phyloP scores from a whole-genome alignment of 2,329 filamentous ascomycete species.

The Apiospora koreana region DNA sequence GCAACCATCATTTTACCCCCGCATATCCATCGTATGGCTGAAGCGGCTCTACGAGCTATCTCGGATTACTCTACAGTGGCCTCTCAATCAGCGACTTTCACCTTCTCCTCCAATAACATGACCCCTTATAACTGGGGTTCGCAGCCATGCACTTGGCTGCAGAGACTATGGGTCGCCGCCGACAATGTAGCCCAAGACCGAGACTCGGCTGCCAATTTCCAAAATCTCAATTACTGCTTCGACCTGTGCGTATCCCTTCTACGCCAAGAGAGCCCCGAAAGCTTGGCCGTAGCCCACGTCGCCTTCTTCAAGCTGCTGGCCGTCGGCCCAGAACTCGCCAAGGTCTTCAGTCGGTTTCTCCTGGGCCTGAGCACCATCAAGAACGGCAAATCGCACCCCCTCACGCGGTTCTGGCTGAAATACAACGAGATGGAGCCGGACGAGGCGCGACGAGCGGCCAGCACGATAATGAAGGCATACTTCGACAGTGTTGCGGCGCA shows the following conservation, averaged over 20 bases:
- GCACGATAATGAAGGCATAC: constrained; percentile 11
- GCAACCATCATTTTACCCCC: not conserved
- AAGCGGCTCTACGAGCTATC: not conserved
- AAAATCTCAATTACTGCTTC: constrained; percentile 13
- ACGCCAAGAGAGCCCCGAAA: constrained; percentile 7
- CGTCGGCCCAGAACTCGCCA: constrained; percentile 14
- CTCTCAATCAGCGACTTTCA: not conserved
- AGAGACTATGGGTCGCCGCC: not conserved
- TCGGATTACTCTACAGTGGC: not conserved
- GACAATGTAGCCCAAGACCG: constrained; percentile 3
- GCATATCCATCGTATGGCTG: not conserved
- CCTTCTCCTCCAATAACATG: not conserved
- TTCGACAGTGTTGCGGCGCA: constrained; percentile 12
- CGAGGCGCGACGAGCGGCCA: constrained; percentile 1
- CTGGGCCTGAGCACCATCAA: constrained; percentile 11
- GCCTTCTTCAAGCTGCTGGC: constrained; percentile 12
- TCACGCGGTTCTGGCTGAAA: constrained; percentile 11
- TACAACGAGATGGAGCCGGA: not conserved
- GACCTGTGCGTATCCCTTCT: constrained; percentile 10
- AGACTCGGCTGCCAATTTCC: not conserved
- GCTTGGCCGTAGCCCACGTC: not conserved
- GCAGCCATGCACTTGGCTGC: not conserved
- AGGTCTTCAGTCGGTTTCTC: constrained; percentile 7
- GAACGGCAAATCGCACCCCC: constrained; percentile 11
- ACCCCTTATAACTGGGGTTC: not conserved